Percentiles rank a stretch among this genome's conserved stretches.
Evolutionary conservation across 169 alveolate genomes (phyloP).

Genomic region (Plasmodium fragile): DNA sequence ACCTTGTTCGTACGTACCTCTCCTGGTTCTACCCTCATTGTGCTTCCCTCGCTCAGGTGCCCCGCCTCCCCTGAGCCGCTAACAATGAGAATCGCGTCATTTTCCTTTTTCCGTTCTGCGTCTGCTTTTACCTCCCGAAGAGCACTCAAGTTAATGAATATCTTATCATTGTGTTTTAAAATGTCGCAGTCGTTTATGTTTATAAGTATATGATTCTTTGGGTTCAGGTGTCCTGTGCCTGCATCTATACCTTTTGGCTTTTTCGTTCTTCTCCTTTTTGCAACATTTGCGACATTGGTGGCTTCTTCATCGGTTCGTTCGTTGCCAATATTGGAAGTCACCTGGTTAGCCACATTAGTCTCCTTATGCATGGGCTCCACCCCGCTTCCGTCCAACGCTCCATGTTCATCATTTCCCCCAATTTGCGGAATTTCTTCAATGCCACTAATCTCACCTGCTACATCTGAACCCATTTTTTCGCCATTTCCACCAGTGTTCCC

Average conservation of each 20-base stretch:
- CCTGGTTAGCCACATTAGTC: neutral
- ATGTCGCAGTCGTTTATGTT: conserved; percentile 48
- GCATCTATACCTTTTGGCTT: conserved; percentile 2
- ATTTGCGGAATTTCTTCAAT: neutral
- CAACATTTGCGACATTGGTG: neutral
- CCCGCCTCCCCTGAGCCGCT: neutral
- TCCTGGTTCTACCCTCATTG: neutral
- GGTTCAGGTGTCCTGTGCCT: neutral
- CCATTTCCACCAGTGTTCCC: neutral
- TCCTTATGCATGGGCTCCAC: neutral
- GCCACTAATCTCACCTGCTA: neutral
- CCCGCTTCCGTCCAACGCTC: neutral
- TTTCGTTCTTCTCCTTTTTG: conserved; percentile 13
- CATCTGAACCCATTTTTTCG: conserved; percentile 16
- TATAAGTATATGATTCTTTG: conserved; percentile 56
- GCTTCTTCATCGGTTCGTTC: neutral
- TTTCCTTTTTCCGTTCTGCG: neutral
- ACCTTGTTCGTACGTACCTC: neutral
- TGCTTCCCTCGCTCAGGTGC: neutral
- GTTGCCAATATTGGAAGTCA: neutral
- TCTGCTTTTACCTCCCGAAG: conserved; percentile 6
- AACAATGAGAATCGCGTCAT: conserved; percentile 3
- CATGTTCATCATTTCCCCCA: conserved; percentile 3
- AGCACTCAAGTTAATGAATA: conserved; percentile 45
- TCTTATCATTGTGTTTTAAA: conserved; percentile 46